Base-by-base conservation (phyloP, 2,329 filamentous ascomycete species). In the Exophiala oligosperma region DNA sequence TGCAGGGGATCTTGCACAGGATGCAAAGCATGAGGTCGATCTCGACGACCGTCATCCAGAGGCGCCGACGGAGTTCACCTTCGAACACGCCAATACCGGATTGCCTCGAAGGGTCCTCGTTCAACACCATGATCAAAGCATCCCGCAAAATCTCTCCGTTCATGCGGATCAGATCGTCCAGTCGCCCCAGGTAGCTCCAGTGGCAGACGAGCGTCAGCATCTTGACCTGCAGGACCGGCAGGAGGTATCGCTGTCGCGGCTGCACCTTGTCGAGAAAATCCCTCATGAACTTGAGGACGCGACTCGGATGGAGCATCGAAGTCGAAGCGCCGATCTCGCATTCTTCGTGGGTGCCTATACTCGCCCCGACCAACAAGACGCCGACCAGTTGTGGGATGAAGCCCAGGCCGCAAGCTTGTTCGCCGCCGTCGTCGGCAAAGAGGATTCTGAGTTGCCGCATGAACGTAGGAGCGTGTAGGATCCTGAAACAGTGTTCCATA, bases 31-130 rank as follows among this genome's bases (percentile, higher is more conserved):
- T 68, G 14, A 72, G 50, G 44, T 67, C 67, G 11, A 67, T 52
- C 37, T 72, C 70, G 6, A 72, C 43, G 1, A 73, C 62, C 0
- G 69, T 68, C 32, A 66, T 65, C 71, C 71, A 73, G 1, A 68
- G 56, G 7, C 71, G 65, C 2, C 67, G 61, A 32, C 69, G 62
- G 47, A 72, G 55, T 47, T 73, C 70, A 9, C 65, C 61, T 54
- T 70, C 59, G 23, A 67, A 69, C 0, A 61, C 46, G 17, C 48
- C 55, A 12, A 52, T 49, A 8, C 48, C 52, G n/a, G 49, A 14
- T 11, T 55, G 26, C 6, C 46, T 54, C 3, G 52, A 17, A 3
- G 63, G 61, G 29, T 65, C 61, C 37, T 61, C 47, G 44, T 66
- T 56, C 60, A 67, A 51, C 35, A 58, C 55, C 55, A 60, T 60